These are phyloP conservation scores for Capronia coronata DNA, from an alignment of 2,329 filamentous ascomycete genomes.

Conservation along the genomic window DNA sequence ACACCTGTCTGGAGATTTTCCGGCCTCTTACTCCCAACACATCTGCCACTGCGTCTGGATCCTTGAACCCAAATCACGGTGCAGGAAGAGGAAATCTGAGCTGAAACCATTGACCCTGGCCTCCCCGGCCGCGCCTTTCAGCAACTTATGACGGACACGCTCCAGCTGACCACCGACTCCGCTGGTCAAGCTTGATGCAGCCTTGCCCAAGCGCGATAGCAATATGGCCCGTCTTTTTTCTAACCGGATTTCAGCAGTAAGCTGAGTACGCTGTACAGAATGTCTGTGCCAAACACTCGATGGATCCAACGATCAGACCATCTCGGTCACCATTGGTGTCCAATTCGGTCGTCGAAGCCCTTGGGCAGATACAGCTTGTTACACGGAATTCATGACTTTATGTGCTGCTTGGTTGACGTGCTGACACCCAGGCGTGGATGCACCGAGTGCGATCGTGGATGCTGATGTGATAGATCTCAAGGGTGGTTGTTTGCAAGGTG, in stretches of 20 bases:
- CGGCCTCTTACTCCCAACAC: not conserved
- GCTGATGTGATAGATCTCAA: not conserved
- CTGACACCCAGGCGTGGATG: not conserved
- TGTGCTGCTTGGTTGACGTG: not conserved
- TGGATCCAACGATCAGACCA: too few species aligned
- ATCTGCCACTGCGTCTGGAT: conserved; percentile 4
- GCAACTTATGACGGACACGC: too few species aligned
- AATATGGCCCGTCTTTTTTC: too few species aligned
- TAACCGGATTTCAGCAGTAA: too few species aligned
- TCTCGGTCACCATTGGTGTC: not conserved
- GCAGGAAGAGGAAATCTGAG: not conserved
- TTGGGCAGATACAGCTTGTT: not conserved
- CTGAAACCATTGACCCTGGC: not conserved
- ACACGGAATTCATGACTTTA: not conserved
- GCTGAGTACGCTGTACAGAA: too few species aligned
- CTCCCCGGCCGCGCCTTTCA: too few species aligned
- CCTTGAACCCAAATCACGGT: not conserved
- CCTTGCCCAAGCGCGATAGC: not conserved
- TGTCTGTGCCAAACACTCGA: too few species aligned
- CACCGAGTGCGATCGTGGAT: not conserved
- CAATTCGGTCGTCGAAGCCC: not conserved
- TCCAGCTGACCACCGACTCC: not conserved
- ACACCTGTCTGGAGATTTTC: conserved; percentile 4
- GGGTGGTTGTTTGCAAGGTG: not conserved
- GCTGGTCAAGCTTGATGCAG: not conserved